A percentile compares a stretch with the other conserved stretches of the same genome.
phyloP scores from a whole-genome alignment of 345 rosid species.

The Linum tenue region DNA sequence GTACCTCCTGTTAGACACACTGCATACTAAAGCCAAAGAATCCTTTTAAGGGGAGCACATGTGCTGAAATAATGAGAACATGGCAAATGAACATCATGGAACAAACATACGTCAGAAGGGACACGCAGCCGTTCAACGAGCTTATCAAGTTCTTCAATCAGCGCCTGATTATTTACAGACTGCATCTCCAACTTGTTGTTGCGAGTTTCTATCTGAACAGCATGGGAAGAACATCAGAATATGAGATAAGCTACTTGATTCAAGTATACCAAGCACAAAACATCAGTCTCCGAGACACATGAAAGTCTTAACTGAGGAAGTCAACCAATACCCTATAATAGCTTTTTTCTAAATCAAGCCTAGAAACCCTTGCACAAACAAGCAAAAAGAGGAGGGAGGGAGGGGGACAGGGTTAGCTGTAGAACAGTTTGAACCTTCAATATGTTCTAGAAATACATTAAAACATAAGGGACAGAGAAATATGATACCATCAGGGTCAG shows the following conservation, averaged over 20 bases:
- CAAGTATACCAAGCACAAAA: background rate
- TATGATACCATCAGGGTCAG: background rate
- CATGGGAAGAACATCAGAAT: slow-evolving; percentile 4
- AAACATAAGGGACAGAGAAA: no score
- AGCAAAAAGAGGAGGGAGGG: no score
- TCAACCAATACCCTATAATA: no score
- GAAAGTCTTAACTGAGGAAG: no score
- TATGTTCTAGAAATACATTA: no score
- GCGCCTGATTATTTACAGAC: slow-evolving; percentile 82
- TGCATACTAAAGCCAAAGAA: slow-evolving; percentile 56
- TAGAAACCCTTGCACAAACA: no score
- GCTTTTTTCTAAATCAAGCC: no score
- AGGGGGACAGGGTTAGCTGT: no score
- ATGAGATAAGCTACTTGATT: slow-evolving; percentile 7
- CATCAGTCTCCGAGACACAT: no score
- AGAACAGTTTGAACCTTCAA: no score
- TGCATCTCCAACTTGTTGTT: slow-evolving; percentile 97
- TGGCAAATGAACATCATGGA: background rate
- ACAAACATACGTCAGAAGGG: slow-evolving; percentile 66
- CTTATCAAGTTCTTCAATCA: slow-evolving; percentile 90
- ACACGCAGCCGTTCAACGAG: slow-evolving; percentile 68
- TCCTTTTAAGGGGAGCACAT: background rate
- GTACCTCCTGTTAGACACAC: slow-evolving; percentile 73
- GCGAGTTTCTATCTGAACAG: slow-evolving; percentile 86
- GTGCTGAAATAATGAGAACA: background rate